Percentiles rank a stretch among this genome's conserved stretches.
Evolutionary conservation across 495 filamentous ascomycete species (phyloP).

Genomic region (Daldinia bambusicola): DNA sequence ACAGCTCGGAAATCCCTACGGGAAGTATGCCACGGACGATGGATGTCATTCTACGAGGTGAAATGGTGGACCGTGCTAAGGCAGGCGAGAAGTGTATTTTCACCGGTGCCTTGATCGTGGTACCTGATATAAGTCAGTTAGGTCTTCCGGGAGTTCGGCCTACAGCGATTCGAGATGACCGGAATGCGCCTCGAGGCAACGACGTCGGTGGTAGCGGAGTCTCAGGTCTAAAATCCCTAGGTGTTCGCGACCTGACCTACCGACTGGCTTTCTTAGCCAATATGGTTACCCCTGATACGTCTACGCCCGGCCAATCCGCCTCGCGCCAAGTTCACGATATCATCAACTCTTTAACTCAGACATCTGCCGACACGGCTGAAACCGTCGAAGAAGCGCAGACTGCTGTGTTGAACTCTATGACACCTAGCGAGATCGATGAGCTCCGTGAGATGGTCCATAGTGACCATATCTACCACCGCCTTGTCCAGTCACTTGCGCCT

Average conservation of each 20-base stretch:
- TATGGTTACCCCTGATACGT: constrained; percentile 94
- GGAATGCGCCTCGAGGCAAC: constrained; percentile 73
- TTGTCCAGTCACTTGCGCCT: constrained; percentile 94
- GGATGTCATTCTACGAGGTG: constrained; percentile 96
- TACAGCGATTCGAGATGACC: constrained; percentile 85
- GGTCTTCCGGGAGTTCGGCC: constrained; percentile 87
- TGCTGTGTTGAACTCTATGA: constrained; percentile 84
- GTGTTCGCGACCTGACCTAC: constrained; percentile 95
- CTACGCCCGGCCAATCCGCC: constrained; percentile 69
- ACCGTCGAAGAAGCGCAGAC: constrained; percentile 87
- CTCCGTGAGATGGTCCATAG: constrained; percentile 92
- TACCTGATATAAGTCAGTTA: constrained; percentile 96
- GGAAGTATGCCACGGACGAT: constrained; percentile 98
- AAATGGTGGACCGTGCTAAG: constrained; percentile 97
- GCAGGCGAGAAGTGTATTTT: constrained; percentile 98
- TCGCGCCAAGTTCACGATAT: constrained; percentile 69
- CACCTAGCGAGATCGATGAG: constrained; percentile 86
- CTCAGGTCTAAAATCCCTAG: constrained; percentile 87
- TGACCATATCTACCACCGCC: constrained; percentile 91
- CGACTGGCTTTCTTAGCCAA: constrained; percentile 96
- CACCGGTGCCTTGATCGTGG: constrained; percentile 93
- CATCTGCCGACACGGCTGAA: constrained; percentile 67
- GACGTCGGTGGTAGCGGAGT: constrained; percentile 87
- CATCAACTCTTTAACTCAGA: constrained; percentile 81
- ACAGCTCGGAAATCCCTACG: constrained; percentile 96